phyloP scores from a whole-genome alignment of 2,329 filamentous ascomycete genomes.

The Fusarium duplospermum region DNA sequence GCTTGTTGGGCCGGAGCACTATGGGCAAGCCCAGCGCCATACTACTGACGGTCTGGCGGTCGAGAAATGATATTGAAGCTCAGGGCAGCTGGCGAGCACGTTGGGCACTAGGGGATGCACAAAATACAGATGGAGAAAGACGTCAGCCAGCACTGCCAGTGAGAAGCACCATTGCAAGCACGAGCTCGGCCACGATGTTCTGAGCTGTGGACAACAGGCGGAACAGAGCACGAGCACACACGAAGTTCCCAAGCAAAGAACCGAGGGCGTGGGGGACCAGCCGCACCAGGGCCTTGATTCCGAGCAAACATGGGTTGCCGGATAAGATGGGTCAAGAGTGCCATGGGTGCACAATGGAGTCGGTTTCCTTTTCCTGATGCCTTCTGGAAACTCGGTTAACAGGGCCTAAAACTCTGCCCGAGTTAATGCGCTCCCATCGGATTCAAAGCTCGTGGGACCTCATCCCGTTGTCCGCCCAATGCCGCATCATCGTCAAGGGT shows the following conservation, averaged over 20 bases:
- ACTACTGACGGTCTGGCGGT: not conserved
- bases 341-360: constrained; percentile 5
- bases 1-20: constrained; percentile 20
- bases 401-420: constrained; percentile 3
- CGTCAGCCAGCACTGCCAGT: constrained; percentile 5
- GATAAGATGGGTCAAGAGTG: not conserved
- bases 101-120: constrained; percentile 1
- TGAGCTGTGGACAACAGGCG: not conserved
- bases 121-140: constrained; percentile 1
- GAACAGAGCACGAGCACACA: constrained; percentile 20
- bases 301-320: constrained; percentile 27
- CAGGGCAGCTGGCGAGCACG: not conserved
- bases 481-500: constrained; percentile 3
- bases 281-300: constrained; percentile 7
- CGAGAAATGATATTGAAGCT: not conserved
- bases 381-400: constrained; percentile 38
- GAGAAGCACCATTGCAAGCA: constrained; percentile 13
- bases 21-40: constrained; percentile 5
- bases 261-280: constrained; percentile 22
- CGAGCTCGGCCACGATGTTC: constrained; percentile 5
- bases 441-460: constrained; percentile 11
- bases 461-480: constrained; percentile 2
- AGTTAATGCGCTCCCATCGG: not conserved
- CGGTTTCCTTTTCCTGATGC: constrained; percentile 9
- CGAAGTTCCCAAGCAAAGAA: constrained; percentile 19